These are phyloP conservation scores for Furcasterigmium furcatum DNA, from an alignment of 2,329 filamentous ascomycete genomes.

Conservation along the genomic window DNA sequence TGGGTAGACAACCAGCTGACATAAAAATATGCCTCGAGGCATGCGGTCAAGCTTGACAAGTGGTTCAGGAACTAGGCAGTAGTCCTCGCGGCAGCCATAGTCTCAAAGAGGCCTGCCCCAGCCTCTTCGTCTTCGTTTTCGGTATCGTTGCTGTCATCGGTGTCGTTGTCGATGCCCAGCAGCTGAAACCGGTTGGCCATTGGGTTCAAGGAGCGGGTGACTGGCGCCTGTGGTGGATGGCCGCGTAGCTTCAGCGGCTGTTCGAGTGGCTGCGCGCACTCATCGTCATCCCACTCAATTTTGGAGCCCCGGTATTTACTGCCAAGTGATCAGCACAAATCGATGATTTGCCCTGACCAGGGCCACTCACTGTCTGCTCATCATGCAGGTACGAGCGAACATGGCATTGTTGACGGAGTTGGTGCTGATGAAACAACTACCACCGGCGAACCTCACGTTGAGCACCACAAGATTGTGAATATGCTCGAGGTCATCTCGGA, in stretches of 20 bases:
- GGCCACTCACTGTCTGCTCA: constrained; percentile 49
- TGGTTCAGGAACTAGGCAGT: no score
- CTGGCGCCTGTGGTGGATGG: no score
- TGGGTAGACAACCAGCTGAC: no score
- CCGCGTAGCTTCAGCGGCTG: no score
- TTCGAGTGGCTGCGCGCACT: constrained; percentile 60
- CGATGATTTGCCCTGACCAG: background rate
- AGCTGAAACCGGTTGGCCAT: constrained; percentile 60
- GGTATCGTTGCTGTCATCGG: constrained; percentile 22
- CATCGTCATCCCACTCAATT: constrained; percentile 70
- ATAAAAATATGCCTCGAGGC: no score
- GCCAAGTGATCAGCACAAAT: constrained; percentile 24
- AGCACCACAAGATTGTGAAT: constrained; percentile 77
- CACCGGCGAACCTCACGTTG: constrained; percentile 54
- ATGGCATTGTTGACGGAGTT: constrained; percentile 76
- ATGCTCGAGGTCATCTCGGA: constrained; percentile 75
- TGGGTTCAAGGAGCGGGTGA: constrained; percentile 18
- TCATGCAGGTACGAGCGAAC: constrained; percentile 76
- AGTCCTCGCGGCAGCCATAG: no score
- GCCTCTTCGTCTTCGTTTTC: constrained; percentile 22
- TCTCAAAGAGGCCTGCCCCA: no score
- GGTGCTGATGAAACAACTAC: constrained; percentile 65
- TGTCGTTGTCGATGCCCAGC: constrained; percentile 45
- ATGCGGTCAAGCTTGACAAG: no score
- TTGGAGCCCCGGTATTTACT: constrained; percentile 67